Percentiles rank a stretch among this genome's conserved stretches.
phyloP scores from a whole-genome alignment of 176 grass and related monocot genomes.

The Oryza coarctata region DNA sequence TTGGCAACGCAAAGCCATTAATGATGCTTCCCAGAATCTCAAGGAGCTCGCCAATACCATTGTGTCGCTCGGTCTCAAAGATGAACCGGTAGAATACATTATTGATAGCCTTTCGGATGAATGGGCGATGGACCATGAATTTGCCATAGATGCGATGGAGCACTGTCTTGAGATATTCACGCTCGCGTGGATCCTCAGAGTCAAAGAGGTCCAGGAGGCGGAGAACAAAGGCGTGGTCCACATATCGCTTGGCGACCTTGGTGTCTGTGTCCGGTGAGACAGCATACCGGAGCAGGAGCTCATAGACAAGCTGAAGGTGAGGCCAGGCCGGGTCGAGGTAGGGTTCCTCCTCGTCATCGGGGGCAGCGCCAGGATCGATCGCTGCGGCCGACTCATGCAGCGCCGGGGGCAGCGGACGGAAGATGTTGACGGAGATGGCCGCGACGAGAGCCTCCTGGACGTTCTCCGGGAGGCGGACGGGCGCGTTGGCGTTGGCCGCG shows the following conservation, averaged over 20 bases:
- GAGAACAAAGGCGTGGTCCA: constrained; percentile 83
- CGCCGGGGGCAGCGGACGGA: constrained; percentile 68
- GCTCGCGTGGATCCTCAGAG: constrained; percentile 84
- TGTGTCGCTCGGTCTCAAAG: constrained; percentile 83
- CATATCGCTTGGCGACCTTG: constrained; percentile 78
- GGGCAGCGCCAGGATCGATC: constrained; percentile 53
- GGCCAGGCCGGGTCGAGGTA: constrained; percentile 85
- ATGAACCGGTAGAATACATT: constrained; percentile 92
- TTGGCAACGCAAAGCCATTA: constrained; percentile 84
- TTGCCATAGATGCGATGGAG: constrained; percentile 91
- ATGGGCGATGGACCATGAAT: constrained; percentile 91
- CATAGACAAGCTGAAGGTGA: constrained; percentile 79
- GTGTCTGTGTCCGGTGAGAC: constrained; percentile 84
- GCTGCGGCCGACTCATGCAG: constrained; percentile 53
- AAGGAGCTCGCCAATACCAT: constrained; percentile 70
- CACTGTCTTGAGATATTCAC: constrained; percentile 83
- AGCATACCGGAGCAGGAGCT: constrained; percentile 77
- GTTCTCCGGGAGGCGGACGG: constrained; percentile 55
- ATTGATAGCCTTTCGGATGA: constrained; percentile 84
- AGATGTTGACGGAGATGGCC: constrained; percentile 70
- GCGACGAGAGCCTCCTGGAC: constrained; percentile 74
- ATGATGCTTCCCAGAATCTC: constrained; percentile 94
- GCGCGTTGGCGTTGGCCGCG: constrained; percentile 28
- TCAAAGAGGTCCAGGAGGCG: constrained; percentile 77
- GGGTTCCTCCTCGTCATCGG: constrained; percentile 85